Evolutionary conservation across 2,329 filamentous ascomycete genomes (phyloP).

Genomic region (Venturia oleaginea): DNA sequence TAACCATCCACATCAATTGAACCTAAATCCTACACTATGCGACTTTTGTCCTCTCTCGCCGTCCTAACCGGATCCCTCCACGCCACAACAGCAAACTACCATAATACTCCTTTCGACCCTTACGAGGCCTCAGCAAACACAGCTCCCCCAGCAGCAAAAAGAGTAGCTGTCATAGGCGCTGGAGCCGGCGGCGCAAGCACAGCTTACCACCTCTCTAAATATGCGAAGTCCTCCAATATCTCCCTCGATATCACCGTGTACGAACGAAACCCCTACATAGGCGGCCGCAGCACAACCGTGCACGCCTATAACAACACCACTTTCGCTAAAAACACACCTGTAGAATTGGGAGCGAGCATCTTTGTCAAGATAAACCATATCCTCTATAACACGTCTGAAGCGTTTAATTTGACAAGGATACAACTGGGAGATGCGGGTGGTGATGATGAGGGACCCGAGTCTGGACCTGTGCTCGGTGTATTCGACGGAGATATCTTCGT

Average conservation of each 20-base stretch:
- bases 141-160: background rate
- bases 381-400: constrained; percentile 60
- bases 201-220: constrained; percentile 72
- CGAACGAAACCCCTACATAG: constrained; percentile 67
- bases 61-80: background rate
- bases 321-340: constrained; percentile 43
- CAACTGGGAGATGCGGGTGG: constrained; percentile 33
- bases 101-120: background rate
- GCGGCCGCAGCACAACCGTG: constrained; percentile 81
- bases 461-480: constrained; percentile 52
- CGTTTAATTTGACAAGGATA: constrained; percentile 54
- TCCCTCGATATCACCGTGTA: constrained; percentile 77
- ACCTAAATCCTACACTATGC: background rate
- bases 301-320: constrained; percentile 57
- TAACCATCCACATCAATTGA: background rate
- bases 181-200: constrained; percentile 81
- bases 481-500: constrained; percentile 78
- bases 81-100: background rate
- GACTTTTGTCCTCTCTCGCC: background rate
- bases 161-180: constrained; percentile 35
- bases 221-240: constrained; percentile 51
- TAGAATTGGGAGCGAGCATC: constrained; percentile 87
- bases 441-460: constrained; percentile 9
- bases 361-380: constrained; percentile 82
- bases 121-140: background rate